Percentiles rank a stretch among this genome's conserved stretches.
phyloP scores from a whole-genome alignment of 306 rosid genomes.

The Parietaria judaica region DNA sequence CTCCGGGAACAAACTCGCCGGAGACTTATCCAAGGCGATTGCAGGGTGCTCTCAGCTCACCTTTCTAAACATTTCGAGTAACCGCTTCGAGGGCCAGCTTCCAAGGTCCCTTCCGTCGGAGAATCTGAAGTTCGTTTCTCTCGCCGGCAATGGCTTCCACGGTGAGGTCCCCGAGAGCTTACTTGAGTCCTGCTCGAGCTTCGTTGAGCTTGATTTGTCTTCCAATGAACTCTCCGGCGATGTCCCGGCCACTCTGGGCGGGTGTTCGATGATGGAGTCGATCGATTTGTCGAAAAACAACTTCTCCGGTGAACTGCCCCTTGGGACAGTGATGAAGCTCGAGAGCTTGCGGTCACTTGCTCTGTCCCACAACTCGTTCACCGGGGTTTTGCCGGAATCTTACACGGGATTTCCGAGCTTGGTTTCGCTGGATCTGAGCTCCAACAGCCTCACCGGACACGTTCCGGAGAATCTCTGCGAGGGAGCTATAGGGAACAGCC shows the following conservation, averaged over 20 bases:
- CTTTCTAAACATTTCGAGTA: slow-evolving; percentile 51
- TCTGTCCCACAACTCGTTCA: slow-evolving; percentile 39
- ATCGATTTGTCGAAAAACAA: slow-evolving; percentile 52
- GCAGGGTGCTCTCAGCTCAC: slow-evolving; percentile 38
- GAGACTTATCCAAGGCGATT: slow-evolving; percentile 40
- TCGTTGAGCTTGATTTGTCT: slow-evolving; percentile 55
- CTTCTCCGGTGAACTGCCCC: slow-evolving; percentile 49
- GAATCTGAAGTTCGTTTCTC: slow-evolving; percentile 39
- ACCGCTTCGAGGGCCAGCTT: slow-evolving; percentile 49
- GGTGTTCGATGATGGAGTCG: slow-evolving; percentile 35
- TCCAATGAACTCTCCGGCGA: slow-evolving; percentile 38
- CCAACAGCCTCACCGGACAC: slow-evolving; percentile 50
- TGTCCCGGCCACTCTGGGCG: slow-evolving; percentile 38
- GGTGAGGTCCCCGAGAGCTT: slow-evolving; percentile 45
- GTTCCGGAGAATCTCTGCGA: slow-evolving; percentile 50
- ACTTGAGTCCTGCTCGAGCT: slow-evolving; percentile 33
- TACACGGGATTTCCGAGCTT: slow-evolving; percentile 37
- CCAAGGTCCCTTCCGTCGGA: slow-evolving; percentile 39
- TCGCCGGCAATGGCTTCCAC: slow-evolving; percentile 36
- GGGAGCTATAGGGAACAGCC: slow-evolving; percentile 27
- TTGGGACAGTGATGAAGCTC: slow-evolving; percentile 41
- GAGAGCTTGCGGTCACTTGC: slow-evolving; percentile 29
- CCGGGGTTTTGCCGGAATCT: slow-evolving; percentile 42
- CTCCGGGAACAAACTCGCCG: slow-evolving; percentile 61
- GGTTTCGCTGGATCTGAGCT: slow-evolving; percentile 76